phyloP scores from a whole-genome alignment of 768 basidiomycete genomes.

The Leccinellum luteum region DNA sequence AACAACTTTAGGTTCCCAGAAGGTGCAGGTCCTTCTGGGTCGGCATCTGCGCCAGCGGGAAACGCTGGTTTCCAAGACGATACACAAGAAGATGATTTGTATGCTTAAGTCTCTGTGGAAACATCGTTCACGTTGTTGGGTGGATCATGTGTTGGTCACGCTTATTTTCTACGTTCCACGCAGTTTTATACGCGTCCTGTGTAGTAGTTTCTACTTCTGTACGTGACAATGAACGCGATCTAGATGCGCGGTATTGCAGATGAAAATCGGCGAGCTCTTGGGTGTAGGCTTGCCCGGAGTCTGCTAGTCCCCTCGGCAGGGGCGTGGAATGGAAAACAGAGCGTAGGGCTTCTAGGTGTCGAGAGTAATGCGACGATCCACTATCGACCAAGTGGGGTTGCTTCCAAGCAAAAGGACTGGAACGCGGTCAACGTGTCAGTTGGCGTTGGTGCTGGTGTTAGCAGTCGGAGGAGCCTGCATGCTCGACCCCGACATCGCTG shows the following conservation, averaged over 20 bases:
- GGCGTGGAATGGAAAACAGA: neutral
- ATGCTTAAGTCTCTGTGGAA: conserved; percentile 51
- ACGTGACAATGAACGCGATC: conserved; percentile 4
- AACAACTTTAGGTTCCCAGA: conserved; percentile 99
- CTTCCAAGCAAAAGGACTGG: neutral
- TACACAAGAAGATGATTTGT: conserved; percentile 85
- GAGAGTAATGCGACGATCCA: neutral
- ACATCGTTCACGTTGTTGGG: neutral
- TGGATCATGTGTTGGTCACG: neutral
- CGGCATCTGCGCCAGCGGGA: conserved; percentile 44
- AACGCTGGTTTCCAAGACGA: conserved; percentile 86
- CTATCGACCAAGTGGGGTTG: neutral
- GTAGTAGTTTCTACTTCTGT: conserved; percentile 5
- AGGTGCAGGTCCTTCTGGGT: conserved; percentile 38
- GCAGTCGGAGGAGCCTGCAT: neutral
- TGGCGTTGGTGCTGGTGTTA: neutral
- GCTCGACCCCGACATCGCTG: neutral
- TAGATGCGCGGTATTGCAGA: conserved; percentile 2
- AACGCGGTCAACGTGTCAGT: neutral
- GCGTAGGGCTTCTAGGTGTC: neutral
- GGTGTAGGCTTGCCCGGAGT: too few species aligned
- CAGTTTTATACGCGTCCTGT: neutral
- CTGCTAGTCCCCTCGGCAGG: too few species aligned
- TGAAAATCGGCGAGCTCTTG: too few species aligned
- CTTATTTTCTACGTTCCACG: neutral